phyloP scores from a whole-genome alignment of 2,329 filamentous ascomycete genomes.

The Calonectria pseudoturangicola region DNA sequence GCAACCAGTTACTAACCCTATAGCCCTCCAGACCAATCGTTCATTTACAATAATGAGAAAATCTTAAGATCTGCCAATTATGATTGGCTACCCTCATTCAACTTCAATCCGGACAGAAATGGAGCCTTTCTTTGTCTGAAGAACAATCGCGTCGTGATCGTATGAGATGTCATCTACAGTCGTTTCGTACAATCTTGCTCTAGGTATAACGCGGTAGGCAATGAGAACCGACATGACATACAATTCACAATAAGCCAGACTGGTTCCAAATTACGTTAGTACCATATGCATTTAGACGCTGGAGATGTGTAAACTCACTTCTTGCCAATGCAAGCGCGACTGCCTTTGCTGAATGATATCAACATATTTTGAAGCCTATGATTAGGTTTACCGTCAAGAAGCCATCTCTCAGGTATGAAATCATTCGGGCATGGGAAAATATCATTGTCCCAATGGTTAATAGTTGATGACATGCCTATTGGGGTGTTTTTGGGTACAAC shows the following conservation, averaged over 20 bases:
- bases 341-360: conserved; percentile 48
- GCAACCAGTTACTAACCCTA: no score
- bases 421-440: conserved; percentile 58
- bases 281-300: neutral
- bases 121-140: conserved; percentile 45
- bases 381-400: conserved; percentile 50
- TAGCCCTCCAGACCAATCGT: no score
- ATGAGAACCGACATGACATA: conserved; percentile 45
- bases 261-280: neutral
- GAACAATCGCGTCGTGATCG: conserved; percentile 47
- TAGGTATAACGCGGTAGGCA: conserved; percentile 40
- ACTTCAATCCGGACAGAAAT: conserved; percentile 37
- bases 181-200: conserved; percentile 43
- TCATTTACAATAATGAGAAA: no score
- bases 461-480: conserved; percentile 58
- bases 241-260: conserved; percentile 48
- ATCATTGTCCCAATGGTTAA: conserved; percentile 56
- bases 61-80: no score
- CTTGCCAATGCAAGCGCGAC: conserved; percentile 50
- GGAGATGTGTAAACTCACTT: conserved; percentile 40
- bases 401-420: conserved; percentile 59
- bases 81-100: neutral
- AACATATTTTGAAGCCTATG: conserved; percentile 52
- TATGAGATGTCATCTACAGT: conserved; percentile 45
- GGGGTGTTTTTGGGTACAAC: conserved; percentile 56